Evolutionary conservation across 1,139 yeast species (phyloP).

Genomic region (Yamadazyma atlantica): DNA sequence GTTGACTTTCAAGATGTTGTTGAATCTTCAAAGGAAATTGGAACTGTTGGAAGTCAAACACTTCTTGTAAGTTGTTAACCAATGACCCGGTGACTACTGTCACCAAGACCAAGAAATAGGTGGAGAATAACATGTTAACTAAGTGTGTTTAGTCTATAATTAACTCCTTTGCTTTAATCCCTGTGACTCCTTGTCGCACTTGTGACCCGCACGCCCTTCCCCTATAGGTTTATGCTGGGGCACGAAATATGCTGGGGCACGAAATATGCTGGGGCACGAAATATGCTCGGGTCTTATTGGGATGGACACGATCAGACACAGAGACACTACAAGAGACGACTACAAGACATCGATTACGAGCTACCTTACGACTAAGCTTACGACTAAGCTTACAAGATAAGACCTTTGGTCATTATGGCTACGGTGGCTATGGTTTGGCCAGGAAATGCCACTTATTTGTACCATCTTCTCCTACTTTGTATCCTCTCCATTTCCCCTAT

Average conservation of each 20-base stretch:
- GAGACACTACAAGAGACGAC: not conserved
- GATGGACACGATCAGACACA: not conserved
- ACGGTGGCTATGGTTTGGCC: too few relatives aligned
- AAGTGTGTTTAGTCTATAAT: not conserved
- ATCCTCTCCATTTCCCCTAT: too few relatives aligned
- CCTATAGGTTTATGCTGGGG: not conserved
- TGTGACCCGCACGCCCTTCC: too few relatives aligned
- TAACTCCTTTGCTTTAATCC: not conserved
- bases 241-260: too few relatives aligned
- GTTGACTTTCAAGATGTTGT: slow-evolving; percentile 9
- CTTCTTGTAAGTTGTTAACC: slow-evolving; percentile 9
- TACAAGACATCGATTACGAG: too few relatives aligned
- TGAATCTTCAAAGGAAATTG: slow-evolving; percentile 9
- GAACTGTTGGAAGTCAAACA: slow-evolving; percentile 9
- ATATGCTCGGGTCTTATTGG: not conserved
- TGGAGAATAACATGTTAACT: not conserved
- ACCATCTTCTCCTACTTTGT: too few relatives aligned
- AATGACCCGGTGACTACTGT: slow-evolving; percentile 4
- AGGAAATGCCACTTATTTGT: too few relatives aligned
- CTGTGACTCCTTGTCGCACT: not conserved
- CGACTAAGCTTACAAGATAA: too few relatives aligned
- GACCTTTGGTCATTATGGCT: too few relatives aligned
- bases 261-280: too few relatives aligned
- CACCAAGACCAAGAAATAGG: not conserved
- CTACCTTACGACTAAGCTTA: too few relatives aligned